Conservation (phyloP, 257 asterid genomes). For the Scutellaria minor region DNA sequence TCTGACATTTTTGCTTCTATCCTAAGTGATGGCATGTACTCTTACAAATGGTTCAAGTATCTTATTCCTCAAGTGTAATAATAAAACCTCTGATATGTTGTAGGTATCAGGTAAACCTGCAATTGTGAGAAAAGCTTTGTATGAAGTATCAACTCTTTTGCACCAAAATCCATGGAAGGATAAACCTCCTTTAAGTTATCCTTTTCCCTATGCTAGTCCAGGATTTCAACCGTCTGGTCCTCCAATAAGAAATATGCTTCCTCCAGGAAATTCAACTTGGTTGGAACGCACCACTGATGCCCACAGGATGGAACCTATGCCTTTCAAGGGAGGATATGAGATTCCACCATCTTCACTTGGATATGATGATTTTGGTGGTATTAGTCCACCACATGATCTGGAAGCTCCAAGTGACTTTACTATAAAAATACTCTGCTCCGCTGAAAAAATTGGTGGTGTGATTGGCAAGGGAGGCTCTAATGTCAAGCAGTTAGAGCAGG, state of each 20-base stretch:
- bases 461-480: conserved; percentile 84
- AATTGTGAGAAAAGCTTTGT: conserved; percentile 62
- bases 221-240: conserved; percentile 57
- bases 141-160: conserved; percentile 73
- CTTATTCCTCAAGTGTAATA: neutral
- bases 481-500: conserved; percentile 70
- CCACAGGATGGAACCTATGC: conserved; percentile 48
- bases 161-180: conserved; percentile 81
- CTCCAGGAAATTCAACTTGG: conserved; percentile 57
- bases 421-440: conserved; percentile 70
- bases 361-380: conserved; percentile 55
- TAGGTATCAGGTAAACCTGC: conserved; percentile 82
- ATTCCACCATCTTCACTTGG: conserved; percentile 52
- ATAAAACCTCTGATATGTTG: conserved; percentile 28
- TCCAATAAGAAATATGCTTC: conserved; percentile 51
- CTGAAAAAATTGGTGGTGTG: conserved; percentile 77
- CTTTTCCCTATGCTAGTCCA: conserved; percentile 47
- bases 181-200: conserved; percentile 56
- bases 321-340: conserved; percentile 51
- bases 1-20: conserved; percentile 4
- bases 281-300: conserved; percentile 47
- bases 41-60: conserved; percentile 20
- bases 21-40: neutral
- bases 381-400: conserved; percentile 49
- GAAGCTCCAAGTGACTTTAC: conserved; percentile 66